These are phyloP conservation scores for Acacia acuminata DNA, from an alignment of 306 rosid species.

Conservation along the genomic window DNA sequence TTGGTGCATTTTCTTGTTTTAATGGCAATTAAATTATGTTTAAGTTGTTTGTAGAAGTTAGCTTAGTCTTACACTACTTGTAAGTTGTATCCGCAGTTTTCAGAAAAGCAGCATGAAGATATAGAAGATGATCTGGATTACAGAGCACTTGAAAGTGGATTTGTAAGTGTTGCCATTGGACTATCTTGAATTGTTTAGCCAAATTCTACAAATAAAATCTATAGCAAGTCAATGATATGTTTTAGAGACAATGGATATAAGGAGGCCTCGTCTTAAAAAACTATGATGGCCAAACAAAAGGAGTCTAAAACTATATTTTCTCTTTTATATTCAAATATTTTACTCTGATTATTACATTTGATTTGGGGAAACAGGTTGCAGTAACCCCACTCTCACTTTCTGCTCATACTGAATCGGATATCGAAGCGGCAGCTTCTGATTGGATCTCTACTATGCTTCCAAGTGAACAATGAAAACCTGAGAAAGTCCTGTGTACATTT, in stretches of 20 bases:
- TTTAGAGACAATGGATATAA: neutral
- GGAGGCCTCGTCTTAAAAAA: neutral
- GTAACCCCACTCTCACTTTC: slow-evolving; percentile 55
- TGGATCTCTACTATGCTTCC: slow-evolving; percentile 59
- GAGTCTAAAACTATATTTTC: neutral
- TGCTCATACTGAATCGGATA: slow-evolving; percentile 47
- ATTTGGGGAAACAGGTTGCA: slow-evolving; percentile 55
- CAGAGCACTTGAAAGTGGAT: slow-evolving; percentile 72
- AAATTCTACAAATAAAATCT: neutral
- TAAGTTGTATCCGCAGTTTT: slow-evolving; percentile 64
- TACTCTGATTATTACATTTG: slow-evolving; percentile 11
- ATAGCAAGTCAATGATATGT: neutral
- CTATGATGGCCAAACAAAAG: too few species aligned
- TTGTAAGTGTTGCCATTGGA: slow-evolving; percentile 51
- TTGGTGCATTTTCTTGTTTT: neutral
- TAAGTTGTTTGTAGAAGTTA: slow-evolving; percentile 13
- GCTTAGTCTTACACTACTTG: slow-evolving; percentile 24
- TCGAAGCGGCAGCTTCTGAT: slow-evolving; percentile 50
- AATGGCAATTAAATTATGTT: neutral
- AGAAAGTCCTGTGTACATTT: slow-evolving; percentile 63
- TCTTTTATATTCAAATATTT: neutral
- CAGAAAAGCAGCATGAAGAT: slow-evolving; percentile 60
- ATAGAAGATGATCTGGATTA: slow-evolving; percentile 59
- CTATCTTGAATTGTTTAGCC: neutral
- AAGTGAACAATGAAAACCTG: slow-evolving; percentile 45